These are phyloP conservation scores for Eugenia klotzschiana DNA, from an alignment of 441 rosid species.

Conservation along the genomic window DNA sequence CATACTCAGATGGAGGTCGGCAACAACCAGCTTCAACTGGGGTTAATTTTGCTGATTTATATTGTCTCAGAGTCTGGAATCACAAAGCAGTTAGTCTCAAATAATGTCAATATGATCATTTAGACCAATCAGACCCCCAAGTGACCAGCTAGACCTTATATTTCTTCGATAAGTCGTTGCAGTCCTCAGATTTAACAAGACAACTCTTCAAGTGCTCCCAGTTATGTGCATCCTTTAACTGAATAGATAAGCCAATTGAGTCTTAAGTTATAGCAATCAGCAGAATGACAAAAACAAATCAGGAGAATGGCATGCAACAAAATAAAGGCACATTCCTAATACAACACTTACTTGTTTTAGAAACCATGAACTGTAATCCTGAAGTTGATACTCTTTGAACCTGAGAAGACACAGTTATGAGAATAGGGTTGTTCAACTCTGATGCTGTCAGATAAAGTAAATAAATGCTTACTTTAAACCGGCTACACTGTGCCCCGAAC, in stretches of 20 bases:
- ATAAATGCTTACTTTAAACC: constrained; percentile 51
- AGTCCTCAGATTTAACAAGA: constrained; percentile 78
- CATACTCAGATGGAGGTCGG: constrained; percentile 82
- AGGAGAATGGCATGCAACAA: background rate
- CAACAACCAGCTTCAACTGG: constrained; percentile 93
- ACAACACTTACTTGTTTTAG: constrained; percentile 39
- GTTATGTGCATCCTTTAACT: constrained; percentile 55
- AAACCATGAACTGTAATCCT: constrained; percentile 88
- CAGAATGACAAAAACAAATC: background rate
- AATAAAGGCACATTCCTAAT: background rate
- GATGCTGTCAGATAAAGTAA: background rate
- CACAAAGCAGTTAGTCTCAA: constrained; percentile 4
- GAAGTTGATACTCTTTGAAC: constrained; percentile 86
- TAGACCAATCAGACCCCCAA: background rate
- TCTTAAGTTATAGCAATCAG: background rate
- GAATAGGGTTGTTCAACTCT: background rate
- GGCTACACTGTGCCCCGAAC: constrained; percentile 57
- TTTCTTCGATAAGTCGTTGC: constrained; percentile 45
- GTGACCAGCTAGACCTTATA: constrained; percentile 38
- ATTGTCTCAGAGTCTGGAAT: constrained; percentile 50
- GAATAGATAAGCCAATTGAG: constrained; percentile 5
- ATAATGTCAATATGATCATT: background rate
- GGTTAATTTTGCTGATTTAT: constrained; percentile 52
- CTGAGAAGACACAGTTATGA: constrained; percentile 15
- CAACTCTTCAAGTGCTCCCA: constrained; percentile 79